Conservation (phyloP, 768 basidiomycete genomes). For the Podaxis sp. region DNA sequence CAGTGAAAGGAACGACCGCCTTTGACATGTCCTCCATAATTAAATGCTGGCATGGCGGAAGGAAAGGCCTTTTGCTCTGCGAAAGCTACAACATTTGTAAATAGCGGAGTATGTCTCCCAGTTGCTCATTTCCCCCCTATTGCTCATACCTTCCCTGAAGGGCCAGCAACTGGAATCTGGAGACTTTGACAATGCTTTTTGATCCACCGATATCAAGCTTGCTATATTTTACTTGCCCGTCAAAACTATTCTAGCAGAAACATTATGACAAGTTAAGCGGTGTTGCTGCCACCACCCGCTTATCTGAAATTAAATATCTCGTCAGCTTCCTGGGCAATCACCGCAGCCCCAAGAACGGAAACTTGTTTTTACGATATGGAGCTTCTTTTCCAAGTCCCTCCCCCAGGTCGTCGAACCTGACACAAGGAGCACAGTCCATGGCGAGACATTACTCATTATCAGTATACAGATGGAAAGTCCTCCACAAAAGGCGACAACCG, state of each 20-base stretch:
- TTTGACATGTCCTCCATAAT: not conserved
- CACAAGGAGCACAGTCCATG: not conserved
- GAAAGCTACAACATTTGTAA: not conserved
- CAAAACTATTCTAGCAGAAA: not conserved
- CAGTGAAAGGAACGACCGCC: not conserved
- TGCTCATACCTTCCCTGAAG: not conserved
- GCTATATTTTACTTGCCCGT: not conserved
- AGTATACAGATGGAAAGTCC: not conserved
- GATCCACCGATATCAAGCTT: constrained; percentile 1
- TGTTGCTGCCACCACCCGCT: not conserved
- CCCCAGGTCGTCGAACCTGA: not conserved
- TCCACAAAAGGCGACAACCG: not conserved
- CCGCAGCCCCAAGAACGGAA: not conserved
- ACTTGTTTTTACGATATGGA: not conserved
- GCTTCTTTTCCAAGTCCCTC: not conserved
- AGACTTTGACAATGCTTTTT: not conserved
- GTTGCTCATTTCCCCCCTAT: not conserved
- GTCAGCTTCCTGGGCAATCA: not conserved
- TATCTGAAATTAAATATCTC: too few relatives aligned
- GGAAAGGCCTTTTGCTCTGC: not conserved
- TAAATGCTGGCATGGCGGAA: not conserved
- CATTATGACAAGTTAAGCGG: constrained; percentile 2
- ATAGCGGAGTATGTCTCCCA: not conserved
- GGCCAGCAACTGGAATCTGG: not conserved
- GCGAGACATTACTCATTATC: not conserved